A percentile compares a stretch with the other conserved stretches of the same genome.
Evolutionary conservation across 352 stramenopile genomes (phyloP).

Genomic region (Pythium dissimile): DNA sequence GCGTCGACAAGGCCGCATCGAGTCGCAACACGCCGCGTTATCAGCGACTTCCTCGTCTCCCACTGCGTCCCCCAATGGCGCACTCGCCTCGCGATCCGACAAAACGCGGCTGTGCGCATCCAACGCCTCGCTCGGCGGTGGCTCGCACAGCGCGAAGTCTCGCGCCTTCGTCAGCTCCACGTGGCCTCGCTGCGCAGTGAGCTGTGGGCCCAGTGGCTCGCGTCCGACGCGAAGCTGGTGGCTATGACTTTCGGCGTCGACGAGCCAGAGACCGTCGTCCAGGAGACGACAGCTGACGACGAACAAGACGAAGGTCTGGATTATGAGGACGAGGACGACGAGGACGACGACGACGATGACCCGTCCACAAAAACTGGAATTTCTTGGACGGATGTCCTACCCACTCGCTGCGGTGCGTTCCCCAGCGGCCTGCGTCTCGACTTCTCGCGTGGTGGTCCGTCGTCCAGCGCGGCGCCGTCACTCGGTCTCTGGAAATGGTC

Average conservation of each 20-base stretch:
- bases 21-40: too few species aligned
- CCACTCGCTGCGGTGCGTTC: not conserved
- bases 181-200: not conserved
- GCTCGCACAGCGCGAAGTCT: not conserved
- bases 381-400: conserved; percentile 1
- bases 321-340: not conserved
- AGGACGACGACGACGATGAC: not conserved
- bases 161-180: not conserved
- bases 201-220: not conserved
- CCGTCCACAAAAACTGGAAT: not conserved
- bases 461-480: not conserved
- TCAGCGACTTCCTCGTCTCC: not conserved
- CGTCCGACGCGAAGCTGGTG: not conserved
- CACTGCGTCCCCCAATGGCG: too few species aligned
- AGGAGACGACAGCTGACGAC: too few species aligned
- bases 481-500: conserved; percentile 6
- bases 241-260: not conserved
- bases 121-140: not conserved
- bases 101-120: not conserved
- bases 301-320: not conserved
- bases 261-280: not conserved
- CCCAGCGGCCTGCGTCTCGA: not conserved
- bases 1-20: too few species aligned
- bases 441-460: not conserved
- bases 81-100: not conserved